Evolutionary conservation across 2,329 filamentous ascomycete genomes (phyloP).

Genomic region (Zymoseptoria ardabiliae): DNA sequence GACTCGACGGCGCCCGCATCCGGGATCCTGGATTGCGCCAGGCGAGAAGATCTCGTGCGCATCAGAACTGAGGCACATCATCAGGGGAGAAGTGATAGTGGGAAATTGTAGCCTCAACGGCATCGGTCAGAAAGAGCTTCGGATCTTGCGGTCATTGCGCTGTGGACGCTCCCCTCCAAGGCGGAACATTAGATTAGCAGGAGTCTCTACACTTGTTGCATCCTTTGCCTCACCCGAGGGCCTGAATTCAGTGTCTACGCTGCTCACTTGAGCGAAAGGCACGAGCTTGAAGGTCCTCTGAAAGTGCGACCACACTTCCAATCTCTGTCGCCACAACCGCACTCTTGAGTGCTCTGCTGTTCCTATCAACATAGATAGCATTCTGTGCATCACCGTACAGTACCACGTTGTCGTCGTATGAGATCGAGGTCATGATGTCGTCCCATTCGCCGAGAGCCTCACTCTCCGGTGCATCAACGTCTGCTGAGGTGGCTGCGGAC

Average conservation of each 20-base stretch:
- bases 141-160: conserved; percentile 4
- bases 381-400: conserved; percentile 9
- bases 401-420: neutral
- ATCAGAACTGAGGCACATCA: neutral
- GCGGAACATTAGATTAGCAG: conserved; percentile 40
- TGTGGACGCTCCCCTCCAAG: neutral
- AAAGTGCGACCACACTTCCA: neutral
- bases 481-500: conserved; percentile 87
- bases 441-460: conserved; percentile 33
- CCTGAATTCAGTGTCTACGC: conserved; percentile 5
- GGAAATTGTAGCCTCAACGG: neutral
- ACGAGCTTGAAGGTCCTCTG: conserved; percentile 2
- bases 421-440: conserved; percentile 48
- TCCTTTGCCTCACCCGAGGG: conserved; percentile 16
- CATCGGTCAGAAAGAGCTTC: conserved; percentile 26
- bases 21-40: neutral
- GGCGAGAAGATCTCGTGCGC: neutral
- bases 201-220: conserved; percentile 36
- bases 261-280: neutral
- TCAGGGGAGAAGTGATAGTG: conserved; percentile 2
- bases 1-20: neutral
- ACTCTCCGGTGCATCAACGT: conserved; percentile 42
- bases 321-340: neutral
- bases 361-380: conserved; percentile 18
- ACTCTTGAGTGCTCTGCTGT: conserved; percentile 1